Evolutionary conservation across 2,329 filamentous ascomycete genomes (phyloP).

Genomic region (Zasmidium cellare): DNA sequence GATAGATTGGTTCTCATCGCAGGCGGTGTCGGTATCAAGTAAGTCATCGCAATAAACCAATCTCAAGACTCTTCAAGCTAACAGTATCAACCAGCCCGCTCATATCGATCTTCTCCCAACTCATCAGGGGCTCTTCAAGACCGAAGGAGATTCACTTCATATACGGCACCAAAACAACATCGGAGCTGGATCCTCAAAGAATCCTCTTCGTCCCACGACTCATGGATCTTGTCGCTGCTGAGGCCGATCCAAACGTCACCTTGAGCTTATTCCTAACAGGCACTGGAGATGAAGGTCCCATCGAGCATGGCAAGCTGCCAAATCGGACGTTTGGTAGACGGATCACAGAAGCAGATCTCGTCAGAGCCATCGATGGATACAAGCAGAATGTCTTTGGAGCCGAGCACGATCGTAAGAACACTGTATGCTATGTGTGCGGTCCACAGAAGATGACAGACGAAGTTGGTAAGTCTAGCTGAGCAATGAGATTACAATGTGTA

Average conservation of each 20-base stretch:
- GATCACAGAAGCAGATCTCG: slow-evolving; percentile 37
- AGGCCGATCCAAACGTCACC: slow-evolving; percentile 25
- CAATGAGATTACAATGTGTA: neutral
- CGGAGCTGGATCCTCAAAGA: slow-evolving; percentile 32
- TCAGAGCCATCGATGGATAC: slow-evolving; percentile 38
- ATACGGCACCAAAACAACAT: slow-evolving; percentile 58
- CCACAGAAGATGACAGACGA: slow-evolving; percentile 51
- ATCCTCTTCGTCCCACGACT: slow-evolving; percentile 53
- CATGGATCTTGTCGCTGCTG: slow-evolving; percentile 29
- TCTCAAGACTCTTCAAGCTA: neutral
- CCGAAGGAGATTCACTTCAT: slow-evolving; percentile 58
- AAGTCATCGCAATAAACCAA: slow-evolving; percentile 28
- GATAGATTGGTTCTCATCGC: slow-evolving; percentile 71
- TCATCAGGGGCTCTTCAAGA: slow-evolving; percentile 38
- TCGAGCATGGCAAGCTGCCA: slow-evolving; percentile 32
- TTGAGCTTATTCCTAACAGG: slow-evolving; percentile 34
- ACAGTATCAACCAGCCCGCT: slow-evolving; percentile 58
- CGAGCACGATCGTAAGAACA: slow-evolving; percentile 35
- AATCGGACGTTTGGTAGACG: slow-evolving; percentile 33
- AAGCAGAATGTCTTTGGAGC: slow-evolving; percentile 25
- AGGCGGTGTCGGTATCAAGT: slow-evolving; percentile 82
- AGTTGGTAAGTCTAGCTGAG: slow-evolving; percentile 19
- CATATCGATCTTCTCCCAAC: slow-evolving; percentile 68
- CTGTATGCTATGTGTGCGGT: slow-evolving; percentile 51
- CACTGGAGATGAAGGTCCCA: slow-evolving; percentile 22